A percentile compares a stretch with the other conserved stretches of the same genome.
phyloP scores from a whole-genome alignment of 2,329 filamentous ascomycete genomes.

The Colletotrichum phormii region DNA sequence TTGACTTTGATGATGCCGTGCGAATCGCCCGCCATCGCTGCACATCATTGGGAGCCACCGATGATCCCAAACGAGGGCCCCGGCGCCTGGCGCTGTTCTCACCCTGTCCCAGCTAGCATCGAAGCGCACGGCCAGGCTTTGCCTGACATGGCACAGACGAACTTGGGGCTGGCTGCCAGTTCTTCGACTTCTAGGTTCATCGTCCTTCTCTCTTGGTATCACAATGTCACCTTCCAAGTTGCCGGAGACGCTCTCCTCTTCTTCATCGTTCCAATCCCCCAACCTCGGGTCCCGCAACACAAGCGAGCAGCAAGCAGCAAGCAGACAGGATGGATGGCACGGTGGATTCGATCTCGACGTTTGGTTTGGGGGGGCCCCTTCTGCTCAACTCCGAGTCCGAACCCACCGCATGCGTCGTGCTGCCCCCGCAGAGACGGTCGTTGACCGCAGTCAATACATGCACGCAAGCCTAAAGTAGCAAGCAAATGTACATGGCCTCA shows the following conservation, averaged over 20 bases:
- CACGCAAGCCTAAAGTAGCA: constrained; percentile 16
- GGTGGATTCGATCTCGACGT: constrained; percentile 2
- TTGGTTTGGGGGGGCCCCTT: neutral
- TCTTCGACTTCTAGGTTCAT: constrained; percentile 7
- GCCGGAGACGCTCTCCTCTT: constrained; percentile 1
- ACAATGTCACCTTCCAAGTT: constrained; percentile 34
- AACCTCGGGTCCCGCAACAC: constrained; percentile 34
- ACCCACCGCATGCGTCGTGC: neutral
- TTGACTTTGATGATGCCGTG: constrained; percentile 32
- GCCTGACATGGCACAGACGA: constrained; percentile 28
- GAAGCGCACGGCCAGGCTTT: constrained; percentile 24
- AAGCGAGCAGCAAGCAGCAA: constrained; percentile 45
- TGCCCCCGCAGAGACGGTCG: constrained; percentile 7
- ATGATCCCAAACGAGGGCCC: constrained; percentile 31
- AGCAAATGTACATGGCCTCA: constrained; percentile 26
- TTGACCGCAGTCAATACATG: constrained; percentile 12
- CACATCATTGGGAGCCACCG: constrained; percentile 36
- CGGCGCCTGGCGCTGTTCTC: constrained; percentile 16
- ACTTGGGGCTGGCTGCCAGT: constrained; percentile 1
- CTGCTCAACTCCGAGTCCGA: constrained; percentile 7
- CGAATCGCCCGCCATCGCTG: constrained; percentile 36
- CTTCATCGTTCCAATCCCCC: constrained; percentile 24
- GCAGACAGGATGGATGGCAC: constrained; percentile 40
- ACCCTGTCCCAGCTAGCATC: constrained; percentile 28
- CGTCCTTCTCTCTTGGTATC: constrained; percentile 18